Conservation (phyloP, 116 monocot species). For the Cymodocea nodosa region DNA sequence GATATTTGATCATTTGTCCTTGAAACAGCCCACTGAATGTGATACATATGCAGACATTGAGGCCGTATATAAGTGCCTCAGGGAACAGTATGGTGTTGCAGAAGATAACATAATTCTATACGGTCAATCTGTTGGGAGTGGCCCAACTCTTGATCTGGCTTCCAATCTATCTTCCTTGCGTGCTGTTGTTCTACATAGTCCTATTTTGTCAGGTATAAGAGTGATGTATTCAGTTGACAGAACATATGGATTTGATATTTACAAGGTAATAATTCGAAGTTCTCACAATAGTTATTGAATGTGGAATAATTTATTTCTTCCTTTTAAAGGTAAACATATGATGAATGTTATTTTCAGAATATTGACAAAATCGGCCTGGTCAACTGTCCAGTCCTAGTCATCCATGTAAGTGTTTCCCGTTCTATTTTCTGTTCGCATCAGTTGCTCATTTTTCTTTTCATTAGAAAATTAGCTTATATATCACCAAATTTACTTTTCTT, state of each 20-base stretch:
- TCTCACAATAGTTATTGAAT: not conserved
- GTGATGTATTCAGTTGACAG: slow-evolving; percentile 59
- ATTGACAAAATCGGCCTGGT: slow-evolving; percentile 31
- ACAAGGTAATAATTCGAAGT: slow-evolving; percentile 29
- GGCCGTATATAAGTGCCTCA: slow-evolving; percentile 56
- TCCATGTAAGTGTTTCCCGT: slow-evolving; percentile 13
- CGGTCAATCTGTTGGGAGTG: slow-evolving; percentile 79
- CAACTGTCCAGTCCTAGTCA: slow-evolving; percentile 23
- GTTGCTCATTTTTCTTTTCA: no score
- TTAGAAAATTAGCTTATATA: no score
- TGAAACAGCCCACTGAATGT: slow-evolving; percentile 62
- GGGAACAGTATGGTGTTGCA: slow-evolving; percentile 37
- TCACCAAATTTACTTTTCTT: no score
- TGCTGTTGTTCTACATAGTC: slow-evolving; percentile 65
- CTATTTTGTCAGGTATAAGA: slow-evolving; percentile 59
- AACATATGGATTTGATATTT: slow-evolving; percentile 70
- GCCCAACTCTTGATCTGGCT: slow-evolving; percentile 60
- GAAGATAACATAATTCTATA: slow-evolving; percentile 72
- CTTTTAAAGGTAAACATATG: not conserved
- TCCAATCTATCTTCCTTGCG: slow-evolving; percentile 32
- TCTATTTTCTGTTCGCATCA: not conserved
- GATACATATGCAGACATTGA: slow-evolving; percentile 79
- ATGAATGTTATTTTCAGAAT: slow-evolving; percentile 27
- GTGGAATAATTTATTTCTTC: not conserved
- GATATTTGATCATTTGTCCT: slow-evolving; percentile 14